These are phyloP conservation scores for Mollisiaceae sp. DNA, from an alignment of 2,329 filamentous ascomycete genomes.

Conservation along the genomic window DNA sequence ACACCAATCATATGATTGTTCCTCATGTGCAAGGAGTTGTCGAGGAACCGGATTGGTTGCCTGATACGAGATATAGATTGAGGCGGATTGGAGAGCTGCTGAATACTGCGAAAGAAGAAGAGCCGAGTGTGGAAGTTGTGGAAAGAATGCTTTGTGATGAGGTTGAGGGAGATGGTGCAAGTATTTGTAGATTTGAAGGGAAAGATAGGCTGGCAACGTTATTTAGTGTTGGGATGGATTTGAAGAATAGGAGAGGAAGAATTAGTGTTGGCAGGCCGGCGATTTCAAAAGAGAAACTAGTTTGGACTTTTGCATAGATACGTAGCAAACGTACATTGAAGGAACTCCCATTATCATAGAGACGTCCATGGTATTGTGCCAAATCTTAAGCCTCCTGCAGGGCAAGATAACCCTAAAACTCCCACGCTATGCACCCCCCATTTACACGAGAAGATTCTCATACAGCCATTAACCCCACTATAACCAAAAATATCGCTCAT, in stretches of 20 bases:
- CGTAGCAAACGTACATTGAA: neutral
- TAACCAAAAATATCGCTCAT: conserved; percentile 9
- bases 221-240: conserved; percentile 49
- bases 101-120: conserved; percentile 27
- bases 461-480: neutral
- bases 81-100: conserved; percentile 43
- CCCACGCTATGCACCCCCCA: conserved; percentile 18
- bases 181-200: conserved; percentile 43
- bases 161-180: conserved; percentile 25
- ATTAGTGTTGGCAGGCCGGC: conserved; percentile 45
- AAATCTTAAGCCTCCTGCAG: neutral
- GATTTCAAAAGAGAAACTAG: conserved; percentile 38
- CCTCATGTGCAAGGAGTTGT: conserved; percentile 30
- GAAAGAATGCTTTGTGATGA: conserved; percentile 29
- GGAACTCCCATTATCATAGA: neutral
- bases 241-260: conserved; percentile 39
- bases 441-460: neutral
- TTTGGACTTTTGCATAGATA: conserved; percentile 34
- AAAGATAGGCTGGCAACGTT: conserved; percentile 43
- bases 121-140: conserved; percentile 24
- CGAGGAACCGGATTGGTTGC: conserved; percentile 33
- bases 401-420: conserved; percentile 10
- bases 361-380: neutral
- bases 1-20: conserved; percentile 43
- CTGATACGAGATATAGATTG: conserved; percentile 41